Evolutionary conservation across 73 alveolate genomes (phyloP), one percentile per base, ranked within the genome.

Genomic region (Symbiodinium pilosum): DNA sequence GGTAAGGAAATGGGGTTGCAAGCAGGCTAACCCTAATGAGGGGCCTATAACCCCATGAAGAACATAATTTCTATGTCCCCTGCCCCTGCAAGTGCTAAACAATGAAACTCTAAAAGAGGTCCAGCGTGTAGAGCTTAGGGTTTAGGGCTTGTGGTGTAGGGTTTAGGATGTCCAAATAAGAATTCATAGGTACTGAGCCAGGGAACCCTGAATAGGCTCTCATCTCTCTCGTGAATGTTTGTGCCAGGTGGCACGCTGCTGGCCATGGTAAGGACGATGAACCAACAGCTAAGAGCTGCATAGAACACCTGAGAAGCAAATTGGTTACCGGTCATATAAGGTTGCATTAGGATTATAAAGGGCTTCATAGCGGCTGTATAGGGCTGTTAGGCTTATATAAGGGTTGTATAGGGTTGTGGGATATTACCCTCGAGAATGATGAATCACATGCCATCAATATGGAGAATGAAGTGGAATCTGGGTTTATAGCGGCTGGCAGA

Each of bases 231-330:
- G n/a, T n/a, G n/a, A n/a, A n/a, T n/a, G n/a, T 47, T 47, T 64
- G 18, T 32, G 77, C 77, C 5, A 42, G 38, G 47, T 87, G 18
- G 47, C 88, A 91, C 88, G 3, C 88, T 91, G 43, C 88, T 42
- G 28, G 88, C 73, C 97, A 91, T 91, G 75, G 97, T 59, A 14
- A 40, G 41, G 12, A 68, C 75, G 32, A 91, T 91, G 88, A 91
- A 91, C 71, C 84, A 71, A 69, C 97, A 91, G 54, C 77, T 91
- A 52, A 91, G 81, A 38, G 77, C 77, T 71, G 88, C 43, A 32
- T 91, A 91, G 75, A 68, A 42, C 39, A 91, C 97, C 95, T 83
- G 64, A 26, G 44, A 32, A 28, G 41, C 34, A 20, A n/a, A n/a
- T n/a, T n/a, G n/a, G n/a, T n/a, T n/a, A 52, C 21, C 30, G 12